Conservation (phyloP, 139 green algal species). For the Chlamydomonas schloesseri region DNA sequence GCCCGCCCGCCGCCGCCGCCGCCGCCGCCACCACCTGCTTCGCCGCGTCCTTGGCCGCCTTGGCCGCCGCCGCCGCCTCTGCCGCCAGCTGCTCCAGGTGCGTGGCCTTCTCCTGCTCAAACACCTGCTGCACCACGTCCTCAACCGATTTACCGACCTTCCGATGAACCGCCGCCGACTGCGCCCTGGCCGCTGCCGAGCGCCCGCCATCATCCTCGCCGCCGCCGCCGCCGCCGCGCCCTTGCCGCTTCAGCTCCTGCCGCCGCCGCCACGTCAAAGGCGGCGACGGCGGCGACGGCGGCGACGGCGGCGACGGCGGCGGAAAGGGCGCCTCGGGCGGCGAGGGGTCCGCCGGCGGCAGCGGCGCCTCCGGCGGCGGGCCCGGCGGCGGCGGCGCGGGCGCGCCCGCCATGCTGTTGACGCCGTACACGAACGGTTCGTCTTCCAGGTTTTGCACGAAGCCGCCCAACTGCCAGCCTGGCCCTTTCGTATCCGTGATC, state of each 20-base stretch:
- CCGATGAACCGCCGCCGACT: not conserved
- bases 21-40: not conserved
- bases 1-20: not conserved
- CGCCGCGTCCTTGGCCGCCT: not conserved
- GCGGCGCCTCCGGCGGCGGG: too few relatives aligned
- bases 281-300: too few relatives aligned
- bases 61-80: not conserved
- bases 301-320: too few relatives aligned
- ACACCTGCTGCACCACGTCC: too few relatives aligned
- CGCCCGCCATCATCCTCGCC: too few relatives aligned
- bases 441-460: slow-evolving; percentile 54
- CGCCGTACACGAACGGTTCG: slow-evolving; percentile 38
- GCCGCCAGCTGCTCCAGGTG: not conserved
- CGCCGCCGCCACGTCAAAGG: too few relatives aligned
- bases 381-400: too few relatives aligned
- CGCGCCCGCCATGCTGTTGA: not conserved
- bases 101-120: too few relatives aligned
- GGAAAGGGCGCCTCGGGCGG: too few relatives aligned
- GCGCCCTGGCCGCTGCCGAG: too few relatives aligned
- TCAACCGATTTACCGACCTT: too few relatives aligned
- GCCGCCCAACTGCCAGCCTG: slow-evolving; percentile 57
- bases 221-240: not conserved
- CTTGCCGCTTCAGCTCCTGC: not conserved
- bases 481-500: not conserved
- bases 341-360: too few relatives aligned